These are phyloP conservation scores for Atalantia buxifolia DNA, from an alignment of 345 rosid species.

Conservation along the genomic window DNA sequence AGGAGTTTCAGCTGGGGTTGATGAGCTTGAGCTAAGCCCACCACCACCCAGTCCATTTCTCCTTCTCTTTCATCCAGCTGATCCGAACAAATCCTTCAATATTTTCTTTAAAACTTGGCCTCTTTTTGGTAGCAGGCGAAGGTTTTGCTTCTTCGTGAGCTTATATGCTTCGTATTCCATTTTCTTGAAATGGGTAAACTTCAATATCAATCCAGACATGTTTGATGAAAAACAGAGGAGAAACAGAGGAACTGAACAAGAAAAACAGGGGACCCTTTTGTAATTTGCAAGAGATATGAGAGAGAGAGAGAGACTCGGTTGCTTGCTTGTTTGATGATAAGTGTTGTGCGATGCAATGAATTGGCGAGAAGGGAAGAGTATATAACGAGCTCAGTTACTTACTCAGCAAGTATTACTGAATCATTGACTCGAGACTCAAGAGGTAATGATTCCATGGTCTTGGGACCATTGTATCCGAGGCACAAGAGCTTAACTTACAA, in stretches of 20 bases:
- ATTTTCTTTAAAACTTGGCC: constrained; percentile 15
- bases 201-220: background rate
- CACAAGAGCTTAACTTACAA: too few relatives aligned
- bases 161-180: background rate
- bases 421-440: too few relatives aligned
- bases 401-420: background rate
- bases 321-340: background rate
- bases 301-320: background rate
- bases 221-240: background rate
- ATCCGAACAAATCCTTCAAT: background rate
- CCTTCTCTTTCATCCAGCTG: background rate
- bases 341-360: too few relatives aligned
- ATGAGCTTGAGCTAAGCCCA: background rate
- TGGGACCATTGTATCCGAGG: background rate
- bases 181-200: background rate
- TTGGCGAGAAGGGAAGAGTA: background rate
- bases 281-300: too few relatives aligned
- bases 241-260: background rate
- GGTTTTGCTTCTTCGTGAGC: background rate
- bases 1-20: constrained; percentile 5
- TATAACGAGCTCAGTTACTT: background rate
- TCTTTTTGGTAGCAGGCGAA: constrained; percentile 8
- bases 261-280: background rate
- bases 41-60: background rate
- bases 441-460: background rate